A percentile compares a stretch with the other conserved stretches of the same genome.
Evolutionary conservation across 176 grass and related monocot genomes (phyloP).

Genomic region (Eleusine coracana): DNA sequence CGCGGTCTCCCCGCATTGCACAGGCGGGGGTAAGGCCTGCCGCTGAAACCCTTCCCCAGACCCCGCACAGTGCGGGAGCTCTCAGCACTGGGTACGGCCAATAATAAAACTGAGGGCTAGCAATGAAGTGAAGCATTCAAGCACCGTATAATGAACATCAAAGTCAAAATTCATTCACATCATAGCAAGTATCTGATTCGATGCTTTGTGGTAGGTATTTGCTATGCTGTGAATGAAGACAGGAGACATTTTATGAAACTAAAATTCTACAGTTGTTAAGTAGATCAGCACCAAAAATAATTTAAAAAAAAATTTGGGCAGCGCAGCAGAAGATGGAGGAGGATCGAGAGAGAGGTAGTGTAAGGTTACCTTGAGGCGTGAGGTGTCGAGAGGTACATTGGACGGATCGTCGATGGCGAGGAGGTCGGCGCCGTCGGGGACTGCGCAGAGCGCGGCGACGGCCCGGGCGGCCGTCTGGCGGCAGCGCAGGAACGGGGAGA

Average conservation of each 20-base stretch:
- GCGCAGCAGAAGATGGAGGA: neutral
- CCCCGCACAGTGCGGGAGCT: no score
- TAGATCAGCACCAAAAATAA: neutral
- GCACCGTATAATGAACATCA: no score
- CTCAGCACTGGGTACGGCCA: no score
- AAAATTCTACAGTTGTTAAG: neutral
- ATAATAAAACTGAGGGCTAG: no score
- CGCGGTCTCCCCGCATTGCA: no score
- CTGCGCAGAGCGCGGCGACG: constrained; percentile 57
- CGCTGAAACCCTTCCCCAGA: no score
- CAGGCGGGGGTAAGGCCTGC: no score
- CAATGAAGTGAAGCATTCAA: neutral
- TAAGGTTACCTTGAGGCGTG: neutral
- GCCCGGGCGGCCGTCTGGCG: constrained; percentile 70
- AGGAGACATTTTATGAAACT: no score
- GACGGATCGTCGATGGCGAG: constrained; percentile 37
- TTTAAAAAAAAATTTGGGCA: neutral
- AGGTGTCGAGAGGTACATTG: neutral
- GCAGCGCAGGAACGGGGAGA: constrained; percentile 82
- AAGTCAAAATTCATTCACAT: no score
- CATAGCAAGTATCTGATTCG: neutral
- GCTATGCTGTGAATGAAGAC: no score
- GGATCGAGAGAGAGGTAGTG: neutral
- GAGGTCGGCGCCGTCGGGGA: constrained; percentile 54
- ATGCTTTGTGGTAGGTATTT: neutral